Percentiles rank a stretch among this genome's conserved stretches.
These are phyloP conservation scores for Cyberlindnera saturnus DNA, from an alignment of 805 yeast genomes.

Conservation along the genomic window DNA sequence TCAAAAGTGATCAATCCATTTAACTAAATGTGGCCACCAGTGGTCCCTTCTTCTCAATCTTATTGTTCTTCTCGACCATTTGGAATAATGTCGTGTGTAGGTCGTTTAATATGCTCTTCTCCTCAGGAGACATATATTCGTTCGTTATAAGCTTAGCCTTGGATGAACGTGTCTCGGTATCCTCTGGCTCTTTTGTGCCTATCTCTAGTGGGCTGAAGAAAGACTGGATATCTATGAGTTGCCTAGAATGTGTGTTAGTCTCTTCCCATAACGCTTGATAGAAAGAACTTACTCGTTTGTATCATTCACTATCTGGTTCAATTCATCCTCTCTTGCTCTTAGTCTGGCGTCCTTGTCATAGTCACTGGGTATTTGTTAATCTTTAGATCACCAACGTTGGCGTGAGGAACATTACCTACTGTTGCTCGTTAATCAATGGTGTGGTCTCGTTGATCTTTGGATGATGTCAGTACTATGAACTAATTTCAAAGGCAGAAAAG, in stretches of 20 bases:
- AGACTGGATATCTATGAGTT: slow-evolving; percentile 19
- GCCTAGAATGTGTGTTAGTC: slow-evolving; percentile 6
- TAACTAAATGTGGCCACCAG: slow-evolving; percentile 15
- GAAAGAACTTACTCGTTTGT: slow-evolving; percentile 19
- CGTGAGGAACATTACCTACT: slow-evolving; percentile 3
- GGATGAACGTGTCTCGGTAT: slow-evolving; percentile 1
- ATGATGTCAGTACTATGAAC: slow-evolving; percentile 17
- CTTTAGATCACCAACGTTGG: too few species aligned
- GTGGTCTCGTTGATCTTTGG: slow-evolving; percentile 32
- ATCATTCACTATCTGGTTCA: slow-evolving; percentile 41
- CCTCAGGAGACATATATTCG: slow-evolving; percentile 11
- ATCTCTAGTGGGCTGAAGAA: slow-evolving; percentile 15
- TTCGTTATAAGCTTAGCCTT: slow-evolving; percentile 9
- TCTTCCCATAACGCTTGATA: neutral
- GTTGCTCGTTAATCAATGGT: slow-evolving; percentile 21
- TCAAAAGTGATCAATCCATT: neutral
- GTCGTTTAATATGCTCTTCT: slow-evolving; percentile 8
- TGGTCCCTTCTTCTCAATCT: slow-evolving; percentile 16
- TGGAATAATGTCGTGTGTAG: slow-evolving; percentile 10
- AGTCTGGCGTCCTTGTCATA: slow-evolving; percentile 19
- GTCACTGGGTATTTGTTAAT: slow-evolving; percentile 3
- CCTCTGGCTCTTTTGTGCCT: neutral
- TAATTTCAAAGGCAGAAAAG: slow-evolving; percentile 21
- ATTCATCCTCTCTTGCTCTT: slow-evolving; percentile 37
- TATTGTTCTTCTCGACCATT: slow-evolving; percentile 9